Evolutionary conservation across 2,329 filamentous ascomycete genomes (phyloP).

Genomic region (Cadophora sp.): DNA sequence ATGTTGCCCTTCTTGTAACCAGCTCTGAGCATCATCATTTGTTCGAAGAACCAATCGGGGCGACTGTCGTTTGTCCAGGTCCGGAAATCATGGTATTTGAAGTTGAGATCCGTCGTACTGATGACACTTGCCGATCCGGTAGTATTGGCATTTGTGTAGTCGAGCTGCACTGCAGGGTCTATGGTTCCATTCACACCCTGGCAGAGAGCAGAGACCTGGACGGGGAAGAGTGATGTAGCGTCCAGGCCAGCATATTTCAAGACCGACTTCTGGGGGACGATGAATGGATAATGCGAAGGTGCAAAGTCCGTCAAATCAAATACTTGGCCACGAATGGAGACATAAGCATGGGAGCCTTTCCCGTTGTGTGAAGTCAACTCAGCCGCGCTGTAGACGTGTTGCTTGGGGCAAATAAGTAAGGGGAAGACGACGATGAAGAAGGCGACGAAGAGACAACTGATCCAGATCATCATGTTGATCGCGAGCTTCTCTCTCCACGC

Average conservation of each 20-base stretch:
- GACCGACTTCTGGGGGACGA: conserved; percentile 64
- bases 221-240: conserved; percentile 86
- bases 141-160: conserved; percentile 81
- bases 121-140: conserved; percentile 71
- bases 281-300: conserved; percentile 77
- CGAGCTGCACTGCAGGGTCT: conserved; percentile 78
- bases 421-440: conserved; percentile 96
- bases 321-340: conserved; percentile 87
- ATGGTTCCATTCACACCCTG: conserved; percentile 72
- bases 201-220: conserved; percentile 93
- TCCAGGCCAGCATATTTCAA: conserved; percentile 87
- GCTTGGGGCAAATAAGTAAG: conserved; percentile 85
- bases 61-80: conserved; percentile 81
- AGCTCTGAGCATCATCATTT: conserved; percentile 78
- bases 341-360: conserved; percentile 67
- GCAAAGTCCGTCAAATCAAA: conserved; percentile 81
- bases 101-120: conserved; percentile 72
- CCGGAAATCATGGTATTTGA: conserved; percentile 91
- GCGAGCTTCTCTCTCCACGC: conserved; percentile 98
- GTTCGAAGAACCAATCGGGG: conserved; percentile 91
- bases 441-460: conserved; percentile 75
- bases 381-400: conserved; percentile 81
- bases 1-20: conserved; percentile 87
- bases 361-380: conserved; percentile 81
- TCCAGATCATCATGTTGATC: conserved; percentile 98